Conservation (phyloP, 2,329 filamentous ascomycete species). For the Penicillium sp. region DNA sequence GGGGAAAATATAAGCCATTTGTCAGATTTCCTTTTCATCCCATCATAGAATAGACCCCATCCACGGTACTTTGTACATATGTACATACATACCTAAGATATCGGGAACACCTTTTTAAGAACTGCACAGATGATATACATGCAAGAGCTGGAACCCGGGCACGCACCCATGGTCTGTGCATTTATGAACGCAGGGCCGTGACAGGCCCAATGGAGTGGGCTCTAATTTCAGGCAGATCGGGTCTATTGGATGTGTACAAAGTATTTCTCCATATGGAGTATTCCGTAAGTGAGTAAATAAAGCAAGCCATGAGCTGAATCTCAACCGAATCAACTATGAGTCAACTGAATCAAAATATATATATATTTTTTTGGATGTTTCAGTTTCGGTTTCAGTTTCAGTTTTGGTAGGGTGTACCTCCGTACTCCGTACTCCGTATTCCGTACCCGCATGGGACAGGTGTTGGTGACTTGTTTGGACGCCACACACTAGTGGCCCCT, state of each 20-base stretch:
- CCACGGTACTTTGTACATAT: neutral
- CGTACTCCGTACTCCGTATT: neutral
- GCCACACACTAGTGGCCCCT: constrained; percentile 5
- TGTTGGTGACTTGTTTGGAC: neutral
- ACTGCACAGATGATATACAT: neutral
- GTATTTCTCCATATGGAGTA: neutral
- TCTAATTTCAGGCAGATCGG: neutral
- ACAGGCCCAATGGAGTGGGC: neutral
- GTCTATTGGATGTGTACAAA: neutral
- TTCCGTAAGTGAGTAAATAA: neutral
- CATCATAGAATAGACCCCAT: no score
- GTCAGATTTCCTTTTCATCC: neutral
- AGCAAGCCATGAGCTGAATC: neutral
- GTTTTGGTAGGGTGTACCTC: neutral
- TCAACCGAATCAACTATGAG: neutral
- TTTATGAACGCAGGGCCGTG: neutral
- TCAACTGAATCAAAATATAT: neutral
- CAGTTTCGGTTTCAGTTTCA: neutral
- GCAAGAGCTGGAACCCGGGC: neutral
- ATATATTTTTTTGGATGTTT: neutral
- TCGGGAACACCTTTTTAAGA: neutral
- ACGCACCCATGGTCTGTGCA: constrained; percentile 10
- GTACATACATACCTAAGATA: no score
- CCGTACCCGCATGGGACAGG: neutral
- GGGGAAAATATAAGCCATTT: neutral